These are phyloP conservation scores for Cercophora scortea DNA, from an alignment of 495 filamentous ascomycete genomes.

Conservation along the genomic window DNA sequence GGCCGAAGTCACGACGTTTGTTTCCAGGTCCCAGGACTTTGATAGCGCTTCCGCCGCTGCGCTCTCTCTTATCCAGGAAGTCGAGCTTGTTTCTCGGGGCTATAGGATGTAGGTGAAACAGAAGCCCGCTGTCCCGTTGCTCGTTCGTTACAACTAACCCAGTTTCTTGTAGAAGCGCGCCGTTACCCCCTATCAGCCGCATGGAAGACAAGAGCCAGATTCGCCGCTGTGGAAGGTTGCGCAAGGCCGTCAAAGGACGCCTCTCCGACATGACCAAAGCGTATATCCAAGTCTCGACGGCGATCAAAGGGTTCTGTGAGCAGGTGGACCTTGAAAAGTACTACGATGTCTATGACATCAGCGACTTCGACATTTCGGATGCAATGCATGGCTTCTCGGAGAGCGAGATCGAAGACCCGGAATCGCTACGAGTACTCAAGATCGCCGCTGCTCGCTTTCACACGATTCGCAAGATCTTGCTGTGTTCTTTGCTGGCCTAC, in stretches of 20 bases:
- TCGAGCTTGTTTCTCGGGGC: constrained; percentile 88
- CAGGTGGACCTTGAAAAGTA: constrained; percentile 79
- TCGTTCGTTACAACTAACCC: constrained; percentile 29
- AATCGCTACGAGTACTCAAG: constrained; percentile 73
- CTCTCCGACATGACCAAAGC: constrained; percentile 61
- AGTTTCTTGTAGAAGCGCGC: constrained; percentile 55
- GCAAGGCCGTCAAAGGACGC: constrained; percentile 60
- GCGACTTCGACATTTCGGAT: constrained; percentile 63
- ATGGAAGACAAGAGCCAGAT: constrained; percentile 71
- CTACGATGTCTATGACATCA: constrained; percentile 87
- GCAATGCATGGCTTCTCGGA: constrained; percentile 54
- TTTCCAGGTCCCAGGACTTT: constrained; percentile 71
- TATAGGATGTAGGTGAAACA: constrained; percentile 69
- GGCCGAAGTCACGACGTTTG: constrained; percentile 62
- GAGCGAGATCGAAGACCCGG: constrained; percentile 59
- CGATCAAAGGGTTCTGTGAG: constrained; percentile 64
- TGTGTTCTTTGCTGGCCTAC: constrained; percentile 81
- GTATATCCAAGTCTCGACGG: constrained; percentile 57
- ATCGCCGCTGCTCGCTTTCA: constrained; percentile 72
- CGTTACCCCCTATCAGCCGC: constrained; percentile 75
- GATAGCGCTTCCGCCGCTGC: constrained; percentile 74
- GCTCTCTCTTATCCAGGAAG: constrained; percentile 86
- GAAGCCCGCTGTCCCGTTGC: not conserved
- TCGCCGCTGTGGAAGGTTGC: constrained; percentile 70
- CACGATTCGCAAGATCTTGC: constrained; percentile 68